These are phyloP conservation scores for Gossypium raimondii DNA, from an alignment of 345 rosid genomes.

Conservation along the genomic window DNA sequence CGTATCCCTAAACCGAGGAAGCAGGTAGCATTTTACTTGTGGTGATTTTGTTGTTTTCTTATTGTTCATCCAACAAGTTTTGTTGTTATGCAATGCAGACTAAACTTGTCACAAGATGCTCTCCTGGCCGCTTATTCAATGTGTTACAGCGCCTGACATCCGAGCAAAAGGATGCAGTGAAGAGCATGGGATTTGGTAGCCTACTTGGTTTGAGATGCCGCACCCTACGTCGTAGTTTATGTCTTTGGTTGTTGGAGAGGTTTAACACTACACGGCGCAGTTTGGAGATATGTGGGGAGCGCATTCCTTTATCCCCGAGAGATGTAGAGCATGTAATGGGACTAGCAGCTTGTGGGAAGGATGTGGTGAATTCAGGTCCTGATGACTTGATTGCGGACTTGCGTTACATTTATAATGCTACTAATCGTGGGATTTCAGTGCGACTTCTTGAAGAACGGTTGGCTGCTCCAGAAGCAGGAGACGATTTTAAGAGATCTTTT, in stretches of 20 bases:
- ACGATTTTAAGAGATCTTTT: conserved; percentile 45
- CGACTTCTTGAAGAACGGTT: conserved; percentile 41
- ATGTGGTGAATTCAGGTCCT: conserved; percentile 47
- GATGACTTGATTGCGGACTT: conserved; percentile 39
- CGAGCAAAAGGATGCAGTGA: conserved; percentile 38
- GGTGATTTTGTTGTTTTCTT: background rate
- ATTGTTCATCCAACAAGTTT: conserved; percentile 11
- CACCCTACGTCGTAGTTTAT: conserved; percentile 45
- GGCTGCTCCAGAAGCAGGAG: conserved; percentile 41
- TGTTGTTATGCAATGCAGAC: conserved; percentile 32
- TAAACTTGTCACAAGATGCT: conserved; percentile 46
- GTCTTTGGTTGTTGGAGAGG: conserved; percentile 50
- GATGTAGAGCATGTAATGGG: conserved; percentile 51
- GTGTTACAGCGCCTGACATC: conserved; percentile 39
- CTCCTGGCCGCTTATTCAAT: conserved; percentile 46
- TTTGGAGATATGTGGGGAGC: conserved; percentile 39
- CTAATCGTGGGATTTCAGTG: conserved; percentile 46
- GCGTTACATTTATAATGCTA: conserved; percentile 41
- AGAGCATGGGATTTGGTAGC: conserved; percentile 45
- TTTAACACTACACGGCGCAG: conserved; percentile 32
- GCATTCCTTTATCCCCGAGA: conserved; percentile 34
- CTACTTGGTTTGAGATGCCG: conserved; percentile 39
- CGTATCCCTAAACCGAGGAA: conserved; percentile 37
- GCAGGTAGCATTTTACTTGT: conserved; percentile 30
- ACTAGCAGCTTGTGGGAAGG: conserved; percentile 43